phyloP scores from a whole-genome alignment of 2,329 filamentous ascomycete species.

The Proliferodiscus dingleyae region DNA sequence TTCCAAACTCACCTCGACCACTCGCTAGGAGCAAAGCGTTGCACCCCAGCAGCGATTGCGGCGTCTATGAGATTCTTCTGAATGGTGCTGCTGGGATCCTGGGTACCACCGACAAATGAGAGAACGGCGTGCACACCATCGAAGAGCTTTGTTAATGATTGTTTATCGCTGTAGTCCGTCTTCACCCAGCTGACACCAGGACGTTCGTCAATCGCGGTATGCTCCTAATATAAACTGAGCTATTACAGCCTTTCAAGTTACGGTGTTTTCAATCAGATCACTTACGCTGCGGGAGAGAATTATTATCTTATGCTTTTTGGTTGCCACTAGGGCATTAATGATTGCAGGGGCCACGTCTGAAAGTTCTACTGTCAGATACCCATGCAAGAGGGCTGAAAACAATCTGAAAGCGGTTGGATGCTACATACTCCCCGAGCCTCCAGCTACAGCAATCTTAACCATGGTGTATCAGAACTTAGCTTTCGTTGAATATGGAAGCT shows the following conservation, averaged over 20 bases:
- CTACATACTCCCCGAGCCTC: slow-evolving; percentile 40
- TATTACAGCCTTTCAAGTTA: background rate
- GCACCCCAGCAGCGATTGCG: slow-evolving; percentile 32
- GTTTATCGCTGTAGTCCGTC: slow-evolving; percentile 38
- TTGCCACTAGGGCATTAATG: slow-evolving; percentile 44
- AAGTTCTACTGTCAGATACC: slow-evolving; percentile 2
- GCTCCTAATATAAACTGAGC: slow-evolving; percentile 22
- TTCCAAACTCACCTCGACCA: slow-evolving; percentile 31
- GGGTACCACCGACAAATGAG: slow-evolving; percentile 39
- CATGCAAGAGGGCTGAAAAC: slow-evolving; percentile 3
- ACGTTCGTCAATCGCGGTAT: slow-evolving; percentile 5
- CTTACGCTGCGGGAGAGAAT: slow-evolving; percentile 34
- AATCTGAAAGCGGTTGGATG: background rate
- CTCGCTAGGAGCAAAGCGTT: slow-evolving; percentile 35
- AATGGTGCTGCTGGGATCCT: slow-evolving; percentile 15
- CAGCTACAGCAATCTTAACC: slow-evolving; percentile 42
- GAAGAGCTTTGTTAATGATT: slow-evolving; percentile 34
- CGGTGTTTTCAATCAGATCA: background rate
- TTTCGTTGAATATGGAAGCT: too few species aligned
- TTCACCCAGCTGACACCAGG: slow-evolving; percentile 36
- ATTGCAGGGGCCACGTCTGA: slow-evolving; percentile 50
- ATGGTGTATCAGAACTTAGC: slow-evolving; percentile 27
- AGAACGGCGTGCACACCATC: slow-evolving; percentile 46
- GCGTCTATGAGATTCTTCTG: slow-evolving; percentile 36
- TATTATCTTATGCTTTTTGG: slow-evolving; percentile 47